phyloP scores from a whole-genome alignment of 768 basidiomycete species.

The Boletus speciosus region DNA sequence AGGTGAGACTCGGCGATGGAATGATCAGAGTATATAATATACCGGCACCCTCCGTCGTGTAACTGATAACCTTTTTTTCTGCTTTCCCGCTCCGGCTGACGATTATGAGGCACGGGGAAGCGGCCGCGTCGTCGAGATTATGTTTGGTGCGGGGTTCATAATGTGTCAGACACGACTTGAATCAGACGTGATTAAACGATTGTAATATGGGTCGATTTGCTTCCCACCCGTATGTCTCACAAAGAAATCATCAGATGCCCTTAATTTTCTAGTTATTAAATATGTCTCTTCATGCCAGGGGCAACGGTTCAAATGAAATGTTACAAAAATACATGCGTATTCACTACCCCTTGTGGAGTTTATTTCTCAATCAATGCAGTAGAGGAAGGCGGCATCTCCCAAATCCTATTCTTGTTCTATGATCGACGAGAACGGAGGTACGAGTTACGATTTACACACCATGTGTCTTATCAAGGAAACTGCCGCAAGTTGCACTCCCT shows the following conservation, averaged over 20 bases:
- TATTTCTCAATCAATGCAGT: neutral
- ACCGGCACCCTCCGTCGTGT: neutral
- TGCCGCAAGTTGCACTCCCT: neutral
- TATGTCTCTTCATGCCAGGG: neutral
- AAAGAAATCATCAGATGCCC: too few relatives aligned
- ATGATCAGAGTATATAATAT: neutral
- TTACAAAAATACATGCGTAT: neutral
- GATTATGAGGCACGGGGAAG: neutral
- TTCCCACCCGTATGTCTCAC: too few relatives aligned
- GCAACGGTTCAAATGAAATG: neutral
- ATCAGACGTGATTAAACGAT: too few relatives aligned
- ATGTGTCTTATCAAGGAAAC: constrained; percentile 1
- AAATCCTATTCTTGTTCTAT: constrained; percentile 1
- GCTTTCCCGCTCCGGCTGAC: neutral
- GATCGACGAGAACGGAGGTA: constrained; percentile 1
- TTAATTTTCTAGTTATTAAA: too few relatives aligned
- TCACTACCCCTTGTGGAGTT: neutral
- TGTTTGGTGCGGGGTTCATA: too few relatives aligned
- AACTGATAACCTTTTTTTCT: neutral
- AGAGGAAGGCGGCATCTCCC: neutral
- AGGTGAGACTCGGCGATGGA: neutral
- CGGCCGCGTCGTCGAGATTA: neutral
- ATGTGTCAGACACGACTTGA: too few relatives aligned
- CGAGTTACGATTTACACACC: neutral
- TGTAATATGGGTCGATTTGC: too few relatives aligned